A percentile compares a stretch with the other conserved stretches of the same genome.
These are phyloP conservation scores for Geopyxis carbonaria DNA, from an alignment of 495 filamentous ascomycete genomes.

Conservation along the genomic window DNA sequence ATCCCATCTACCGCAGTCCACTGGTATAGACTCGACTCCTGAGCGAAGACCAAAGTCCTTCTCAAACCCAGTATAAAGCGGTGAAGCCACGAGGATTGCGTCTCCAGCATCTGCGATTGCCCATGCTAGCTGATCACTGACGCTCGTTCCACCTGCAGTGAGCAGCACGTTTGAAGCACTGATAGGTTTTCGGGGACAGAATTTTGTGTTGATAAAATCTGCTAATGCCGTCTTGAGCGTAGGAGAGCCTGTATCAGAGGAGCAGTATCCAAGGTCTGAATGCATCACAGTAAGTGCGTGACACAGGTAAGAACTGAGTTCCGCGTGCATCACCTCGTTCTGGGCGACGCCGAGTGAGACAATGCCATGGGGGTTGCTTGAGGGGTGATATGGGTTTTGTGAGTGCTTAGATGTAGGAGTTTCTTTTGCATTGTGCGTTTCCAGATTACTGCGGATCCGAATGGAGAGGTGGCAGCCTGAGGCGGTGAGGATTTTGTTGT, in stretches of 20 bases:
- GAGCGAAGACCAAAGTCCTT: constrained; percentile 11
- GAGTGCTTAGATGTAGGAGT: too few species aligned
- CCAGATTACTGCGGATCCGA: too few species aligned
- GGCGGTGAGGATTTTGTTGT: too few species aligned
- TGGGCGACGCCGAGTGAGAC: constrained; percentile 8
- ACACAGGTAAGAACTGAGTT: too few species aligned
- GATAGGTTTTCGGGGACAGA: constrained; percentile 29
- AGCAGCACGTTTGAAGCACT: constrained; percentile 29
- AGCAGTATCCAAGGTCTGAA: constrained; percentile 6
- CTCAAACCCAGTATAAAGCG: constrained; percentile 35
- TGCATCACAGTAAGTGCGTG: too few species aligned
- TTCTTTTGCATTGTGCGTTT: too few species aligned
- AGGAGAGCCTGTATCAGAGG: background rate
- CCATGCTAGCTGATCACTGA: constrained; percentile 33
- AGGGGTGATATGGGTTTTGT: constrained; percentile 2
- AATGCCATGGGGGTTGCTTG: constrained; percentile 1
- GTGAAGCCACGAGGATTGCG: constrained; percentile 33
- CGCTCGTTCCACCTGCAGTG: constrained; percentile 33
- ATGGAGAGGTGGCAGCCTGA: too few species aligned
- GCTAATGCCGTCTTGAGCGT: constrained; percentile 30
- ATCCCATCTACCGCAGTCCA: constrained; percentile 7
- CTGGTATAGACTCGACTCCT: constrained; percentile 27
- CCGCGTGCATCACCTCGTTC: constrained; percentile 1
- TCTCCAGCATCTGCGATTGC: constrained; percentile 33
- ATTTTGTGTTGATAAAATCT: constrained; percentile 30